Base-by-base conservation (phyloP, 768 basidiomycete species). In the Termitomyces titanicus region DNA sequence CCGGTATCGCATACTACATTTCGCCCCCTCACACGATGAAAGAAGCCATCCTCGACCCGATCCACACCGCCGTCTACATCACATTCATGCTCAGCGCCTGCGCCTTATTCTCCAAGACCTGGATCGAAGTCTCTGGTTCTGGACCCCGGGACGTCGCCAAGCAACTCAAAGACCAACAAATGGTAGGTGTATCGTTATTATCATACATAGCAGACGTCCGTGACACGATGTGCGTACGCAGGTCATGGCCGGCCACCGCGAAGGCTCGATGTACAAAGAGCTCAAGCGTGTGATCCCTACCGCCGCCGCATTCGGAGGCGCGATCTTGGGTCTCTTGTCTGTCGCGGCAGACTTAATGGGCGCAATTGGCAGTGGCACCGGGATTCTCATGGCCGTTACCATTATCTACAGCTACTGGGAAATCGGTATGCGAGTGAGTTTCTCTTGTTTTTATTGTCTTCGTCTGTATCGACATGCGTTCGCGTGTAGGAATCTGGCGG, bases 181-280 rank as follows among this genome's bases (percentile, higher is more conserved):
- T 98, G 89, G 96, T 88, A 35, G n/a, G 72, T 64, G 38, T 31
- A 17, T 18, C 22, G 47, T 49, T 5, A 2, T 10, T 24, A 18
- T 3, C 4, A 31, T 9, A 22, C n/a, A n/a, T n/a, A n/a, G n/a
- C n/a, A n/a, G n/a, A n/a, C n/a, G n/a, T n/a, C n/a, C n/a, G n/a
- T n/a, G n/a, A n/a, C n/a, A n/a, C n/a, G n/a, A n/a, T n/a, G n/a
- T n/a, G n/a, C n/a, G n/a, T 8, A 4, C 10, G 20, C 48, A 86
- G 85, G 85, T 88, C 42, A 88, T 89, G 86, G 85, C 86, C 3
- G 85, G 92, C 55, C 95, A 98, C 71, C 89, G 94, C 63, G 97
- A 99, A 69, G 94, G 90, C 15, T 93, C 89, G 31, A 96, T 98
- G 92, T 99, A 98, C 81, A 99, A 98, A 77, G 97, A 98, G 69